A percentile compares a stretch with the other conserved stretches of the same genome.
phyloP scores from a whole-genome alignment of 1,139 yeast species.

The Candida buenavistaensis region DNA sequence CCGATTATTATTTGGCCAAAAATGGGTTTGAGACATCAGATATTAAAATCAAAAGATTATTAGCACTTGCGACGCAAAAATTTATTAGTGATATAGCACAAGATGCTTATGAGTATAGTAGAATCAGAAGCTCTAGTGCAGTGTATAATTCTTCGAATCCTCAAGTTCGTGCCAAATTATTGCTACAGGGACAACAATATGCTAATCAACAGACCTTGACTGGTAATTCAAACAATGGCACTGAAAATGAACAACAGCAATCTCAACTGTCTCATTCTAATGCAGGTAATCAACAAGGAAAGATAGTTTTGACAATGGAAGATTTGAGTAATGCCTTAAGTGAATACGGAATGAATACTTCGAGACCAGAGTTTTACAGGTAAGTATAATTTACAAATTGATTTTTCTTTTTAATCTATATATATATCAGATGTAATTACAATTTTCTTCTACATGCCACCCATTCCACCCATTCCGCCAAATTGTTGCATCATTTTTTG shows the following conservation, averaged over 20 bases:
- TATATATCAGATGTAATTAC: neutral
- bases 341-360: slow-evolving; percentile 90
- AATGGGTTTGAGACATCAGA: slow-evolving; percentile 88
- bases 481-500: slow-evolving; percentile 80
- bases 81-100: slow-evolving; percentile 93
- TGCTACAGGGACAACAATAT: slow-evolving; percentile 66
- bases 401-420: neutral
- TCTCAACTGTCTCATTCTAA: slow-evolving; percentile 35
- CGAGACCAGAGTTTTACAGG: slow-evolving; percentile 86
- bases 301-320: slow-evolving; percentile 82
- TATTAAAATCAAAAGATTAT: slow-evolving; percentile 73
- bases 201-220: slow-evolving; percentile 47
- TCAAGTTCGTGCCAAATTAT: slow-evolving; percentile 79
- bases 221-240: slow-evolving; percentile 38
- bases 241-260: slow-evolving; percentile 39
- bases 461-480: slow-evolving; percentile 34
- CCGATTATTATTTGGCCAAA: slow-evolving; percentile 86
- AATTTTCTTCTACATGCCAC: slow-evolving; percentile 10
- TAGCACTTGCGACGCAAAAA: slow-evolving; percentile 95
- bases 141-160: slow-evolving; percentile 85
- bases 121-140: slow-evolving; percentile 82
- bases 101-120: slow-evolving; percentile 92
- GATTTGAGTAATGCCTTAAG: slow-evolving; percentile 83
- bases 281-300: slow-evolving; percentile 68
- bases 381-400: slow-evolving; percentile 9